phyloP scores from a whole-genome alignment of 2,329 filamentous ascomycete genomes.

The Claviceps quebecensis region DNA sequence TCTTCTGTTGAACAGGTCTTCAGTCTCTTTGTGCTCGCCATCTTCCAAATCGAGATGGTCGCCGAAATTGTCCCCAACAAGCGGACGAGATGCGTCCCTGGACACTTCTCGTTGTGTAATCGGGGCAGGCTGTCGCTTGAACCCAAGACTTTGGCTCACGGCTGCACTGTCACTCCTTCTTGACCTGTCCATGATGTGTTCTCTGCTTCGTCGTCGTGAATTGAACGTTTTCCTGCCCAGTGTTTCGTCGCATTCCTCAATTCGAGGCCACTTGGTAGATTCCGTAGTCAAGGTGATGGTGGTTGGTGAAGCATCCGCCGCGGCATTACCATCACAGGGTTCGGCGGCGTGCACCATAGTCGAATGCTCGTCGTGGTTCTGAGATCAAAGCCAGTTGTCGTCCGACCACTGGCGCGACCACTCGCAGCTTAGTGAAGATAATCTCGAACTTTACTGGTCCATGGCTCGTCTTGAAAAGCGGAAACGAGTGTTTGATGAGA shows the following conservation, averaged over 20 bases:
- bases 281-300: not conserved
- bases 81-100: not conserved
- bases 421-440: not conserved
- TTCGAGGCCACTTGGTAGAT: constrained; percentile 1
- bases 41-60: not conserved
- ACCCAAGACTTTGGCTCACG: not conserved
- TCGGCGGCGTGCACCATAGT: constrained; percentile 1
- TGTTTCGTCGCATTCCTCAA: not conserved
- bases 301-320: not conserved
- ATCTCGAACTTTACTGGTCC: not conserved
- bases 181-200: not conserved
- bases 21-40: not conserved
- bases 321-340: not conserved
- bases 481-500: not conserved
- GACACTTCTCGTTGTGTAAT: not conserved
- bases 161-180: not conserved
- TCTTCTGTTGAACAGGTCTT: not conserved
- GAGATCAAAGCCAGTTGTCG: not conserved
- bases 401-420: no score
- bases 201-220: constrained; percentile 1
- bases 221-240: not conserved
- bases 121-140: not conserved
- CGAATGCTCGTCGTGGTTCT: not conserved
- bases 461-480: not conserved
- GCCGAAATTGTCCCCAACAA: not conserved